Evolutionary conservation across 305 asterid genomes (phyloP).

Genomic region (Solanum hybrid): DNA sequence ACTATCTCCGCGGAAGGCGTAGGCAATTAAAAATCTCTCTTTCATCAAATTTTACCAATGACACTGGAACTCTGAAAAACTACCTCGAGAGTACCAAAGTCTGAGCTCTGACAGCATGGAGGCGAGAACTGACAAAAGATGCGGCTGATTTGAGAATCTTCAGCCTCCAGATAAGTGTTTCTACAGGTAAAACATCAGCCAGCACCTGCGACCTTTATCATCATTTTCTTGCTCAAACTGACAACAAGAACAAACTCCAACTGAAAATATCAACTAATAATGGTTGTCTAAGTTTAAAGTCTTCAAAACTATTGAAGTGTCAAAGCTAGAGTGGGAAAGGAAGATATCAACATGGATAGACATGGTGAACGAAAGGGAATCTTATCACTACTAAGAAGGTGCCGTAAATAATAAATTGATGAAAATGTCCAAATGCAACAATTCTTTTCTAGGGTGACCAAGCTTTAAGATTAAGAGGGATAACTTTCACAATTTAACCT

Average conservation of each 20-base stretch:
- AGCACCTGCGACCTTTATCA: conserved; percentile 38
- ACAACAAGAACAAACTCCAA: not conserved
- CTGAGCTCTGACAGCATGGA: conserved; percentile 81
- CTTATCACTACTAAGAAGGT: not conserved
- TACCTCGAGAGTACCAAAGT: conserved; percentile 69
- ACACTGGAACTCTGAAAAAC: not conserved
- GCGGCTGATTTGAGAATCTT: conserved; percentile 64
- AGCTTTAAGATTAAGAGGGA: not conserved
- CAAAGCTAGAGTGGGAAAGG: not conserved
- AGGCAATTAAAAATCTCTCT: not conserved
- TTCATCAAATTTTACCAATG: not conserved
- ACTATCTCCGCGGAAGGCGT: not conserved
- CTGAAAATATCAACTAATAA: not conserved
- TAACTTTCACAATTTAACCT: not conserved
- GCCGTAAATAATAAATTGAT: not conserved
- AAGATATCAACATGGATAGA: not conserved
- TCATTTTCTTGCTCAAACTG: conserved; percentile 26
- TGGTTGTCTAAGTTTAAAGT: not conserved
- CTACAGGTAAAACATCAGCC: conserved; percentile 34
- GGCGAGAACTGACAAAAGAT: conserved; percentile 65
- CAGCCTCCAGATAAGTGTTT: conserved; percentile 59
- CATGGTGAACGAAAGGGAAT: not conserved
- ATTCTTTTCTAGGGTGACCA: not conserved
- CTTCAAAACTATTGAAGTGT: not conserved
- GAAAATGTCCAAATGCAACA: not conserved